Base-by-base conservation (phyloP, 306 rosid genomes). In the Potentilla sterilis region DNA sequence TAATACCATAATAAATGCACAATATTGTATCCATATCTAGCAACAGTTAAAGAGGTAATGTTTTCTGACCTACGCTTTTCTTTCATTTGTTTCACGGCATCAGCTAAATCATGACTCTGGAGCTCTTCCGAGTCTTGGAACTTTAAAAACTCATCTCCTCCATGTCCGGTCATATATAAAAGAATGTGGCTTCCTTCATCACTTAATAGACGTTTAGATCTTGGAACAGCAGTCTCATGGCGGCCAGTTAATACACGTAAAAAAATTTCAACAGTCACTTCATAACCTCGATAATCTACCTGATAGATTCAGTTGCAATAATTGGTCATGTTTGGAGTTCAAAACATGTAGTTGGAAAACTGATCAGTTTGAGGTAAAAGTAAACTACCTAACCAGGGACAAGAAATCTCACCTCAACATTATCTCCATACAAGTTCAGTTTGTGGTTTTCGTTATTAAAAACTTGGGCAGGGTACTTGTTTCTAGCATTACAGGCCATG, bases 201-300 rank as follows among this genome's bases (percentile, higher is more conserved):
- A 83, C 98, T 95, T 67, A 95, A 84, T 57, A 92, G 90, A 63
- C 97, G 97, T 83, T 95, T 92, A 41, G 98, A 95, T 86, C 98
- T 89, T 18, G 98, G 98, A 85, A 95, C 96, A 55, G 97, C 89
- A 78, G 58, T 83, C 81, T 89, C 97, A 81, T 92, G 98, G 59
- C 96, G 97, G 57, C 97, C 98, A 4, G 97, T 89, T 64, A 95
- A 82, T 38, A 95, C 97, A 64, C 97, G 91, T 43, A 95, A 76
- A 71, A 95, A 92, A 58, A 87, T 95, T 75, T 95, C 97, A 55
- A 89, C 93, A 0, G 93, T 95, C 81, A 95, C 98, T 86, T 95
- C 98, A 81, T 95, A 95, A 72, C 99, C 99, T 79, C 97, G 95
- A 86, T 95, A 92, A 86, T 95, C 98, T 64, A 95, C 98, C 98